These are phyloP conservation scores for Orychophragmus violaceus DNA, from an alignment of 345 rosid genomes.

Conservation along the genomic window DNA sequence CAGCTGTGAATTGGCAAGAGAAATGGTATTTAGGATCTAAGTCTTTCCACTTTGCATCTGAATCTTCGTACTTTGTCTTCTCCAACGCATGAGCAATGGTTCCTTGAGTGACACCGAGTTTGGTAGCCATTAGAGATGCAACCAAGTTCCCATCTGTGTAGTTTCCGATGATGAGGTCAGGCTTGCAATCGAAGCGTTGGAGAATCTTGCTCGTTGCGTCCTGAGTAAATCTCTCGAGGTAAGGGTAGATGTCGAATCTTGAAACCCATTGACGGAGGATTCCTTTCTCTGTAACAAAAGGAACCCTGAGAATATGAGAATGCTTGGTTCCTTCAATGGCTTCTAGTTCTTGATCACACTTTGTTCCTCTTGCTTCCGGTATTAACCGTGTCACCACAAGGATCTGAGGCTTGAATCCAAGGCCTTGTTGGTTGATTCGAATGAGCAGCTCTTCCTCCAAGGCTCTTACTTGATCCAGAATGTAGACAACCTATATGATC, in stretches of 20 bases:
- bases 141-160: slow-evolving; percentile 91
- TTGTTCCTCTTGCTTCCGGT: slow-evolving; percentile 77
- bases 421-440: slow-evolving; percentile 71
- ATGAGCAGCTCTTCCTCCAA: slow-evolving; percentile 71
- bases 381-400: slow-evolving; percentile 81
- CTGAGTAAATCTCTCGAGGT: slow-evolving; percentile 71
- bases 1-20: slow-evolving; percentile 93
- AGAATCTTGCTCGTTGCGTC: slow-evolving; percentile 64
- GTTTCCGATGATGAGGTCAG: slow-evolving; percentile 91
- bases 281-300: slow-evolving; percentile 67
- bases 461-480: slow-evolving; percentile 95
- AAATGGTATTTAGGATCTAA: slow-evolving; percentile 82
- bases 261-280: slow-evolving; percentile 83
- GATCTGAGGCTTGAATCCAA: slow-evolving; percentile 69
- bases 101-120: slow-evolving; percentile 77
- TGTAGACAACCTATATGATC: slow-evolving; percentile 73
- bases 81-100: slow-evolving; percentile 95
- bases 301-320: slow-evolving; percentile 76
- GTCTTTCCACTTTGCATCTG: slow-evolving; percentile 86
- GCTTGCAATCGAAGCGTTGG: slow-evolving; percentile 58
- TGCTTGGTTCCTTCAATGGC: slow-evolving; percentile 58
- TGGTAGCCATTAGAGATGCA: slow-evolving; percentile 75
- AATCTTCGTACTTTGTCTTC: slow-evolving; percentile 89
- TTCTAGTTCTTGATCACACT: slow-evolving; percentile 81
- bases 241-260: slow-evolving; percentile 86